Conservation (phyloP, 306 rosid species). For the Aeschynomene evenia region DNA sequence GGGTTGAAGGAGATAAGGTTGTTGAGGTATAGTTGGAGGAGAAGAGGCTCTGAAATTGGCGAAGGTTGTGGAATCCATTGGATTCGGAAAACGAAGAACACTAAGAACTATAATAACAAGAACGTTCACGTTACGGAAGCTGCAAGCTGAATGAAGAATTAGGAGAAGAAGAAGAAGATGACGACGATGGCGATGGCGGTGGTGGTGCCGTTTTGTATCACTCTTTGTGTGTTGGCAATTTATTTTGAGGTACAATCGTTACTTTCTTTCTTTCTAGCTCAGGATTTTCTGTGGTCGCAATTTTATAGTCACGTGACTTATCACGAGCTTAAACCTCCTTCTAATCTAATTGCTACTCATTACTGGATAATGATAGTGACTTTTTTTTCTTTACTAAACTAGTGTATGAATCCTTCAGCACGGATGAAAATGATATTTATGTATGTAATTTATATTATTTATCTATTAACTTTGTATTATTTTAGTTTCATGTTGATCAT, state of each 20-base stretch:
- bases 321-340: background rate
- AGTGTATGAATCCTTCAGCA: no score
- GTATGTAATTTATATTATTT: no score
- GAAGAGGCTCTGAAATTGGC: constrained; percentile 62
- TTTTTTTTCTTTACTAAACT: no score
- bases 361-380: background rate
- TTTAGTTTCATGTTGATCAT: no score
- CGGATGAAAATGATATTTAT: no score
- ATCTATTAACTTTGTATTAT: no score
- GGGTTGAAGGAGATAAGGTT: constrained; percentile 47
- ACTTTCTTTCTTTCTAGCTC: background rate
- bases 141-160: background rate
- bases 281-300: background rate
- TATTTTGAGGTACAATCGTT: background rate
- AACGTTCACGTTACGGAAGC: constrained; percentile 29
- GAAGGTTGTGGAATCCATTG: constrained; percentile 62
- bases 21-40: constrained; percentile 47
- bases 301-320: constrained; percentile 32
- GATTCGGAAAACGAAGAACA: background rate
- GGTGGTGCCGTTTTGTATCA: constrained; percentile 10
- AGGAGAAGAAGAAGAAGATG: constrained; percentile 15
- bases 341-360: background rate
- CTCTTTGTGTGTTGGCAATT: background rate
- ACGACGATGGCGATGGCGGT: background rate
- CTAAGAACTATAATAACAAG: background rate